Base-by-base conservation (phyloP, 495 filamentous ascomycete genomes). In the Neurospora sp. region DNA sequence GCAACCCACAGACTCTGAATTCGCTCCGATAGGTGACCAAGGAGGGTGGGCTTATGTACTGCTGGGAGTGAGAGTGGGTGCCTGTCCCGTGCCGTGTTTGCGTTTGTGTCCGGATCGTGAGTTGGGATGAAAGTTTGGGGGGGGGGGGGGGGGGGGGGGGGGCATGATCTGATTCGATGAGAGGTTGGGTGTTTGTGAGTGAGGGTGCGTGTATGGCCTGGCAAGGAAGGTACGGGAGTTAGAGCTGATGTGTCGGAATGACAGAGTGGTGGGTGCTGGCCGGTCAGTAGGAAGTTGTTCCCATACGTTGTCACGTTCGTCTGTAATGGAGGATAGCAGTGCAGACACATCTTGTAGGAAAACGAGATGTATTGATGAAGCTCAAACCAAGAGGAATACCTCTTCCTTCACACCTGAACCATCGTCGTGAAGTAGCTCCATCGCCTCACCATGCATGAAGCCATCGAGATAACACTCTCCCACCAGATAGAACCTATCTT, bases 381-480 rank as follows among this genome's bases (percentile, higher is more conserved):
- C 20, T 53, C 45, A 53, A 27, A 14, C n/a, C 45, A 53, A 0
- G 20, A 7, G 0, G 20, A 53, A 53, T 27, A 53, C 10, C 20
- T 53, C 45, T 27, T 53, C 45, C 45, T 27, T 53, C 45, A 27
- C 20, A 53, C 9, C 20, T 53, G 9, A 53, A 27, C 20, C 20
- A 9, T 53, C 4, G 9, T 53, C 20, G 4, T 0, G 45, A 27
- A 53, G 45, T 6, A 53, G 20, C 5, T 53, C 45, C 20, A 53
- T 27, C 4, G 45, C 39, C 40, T 53, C 42, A 0, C 72, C 69
- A 20, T 16, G 9, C 72, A 73, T 73, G 68, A 73, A 35, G 2
- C 72, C 72, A 14, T 73, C 38, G 22, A 73, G 69, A 45, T 65
- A 73, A 18, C 72, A 73, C 39, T 73, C 72, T 8, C 69, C 69